Conservation (phyloP, 495 filamentous ascomycete species). For the Neurospora africana region DNA sequence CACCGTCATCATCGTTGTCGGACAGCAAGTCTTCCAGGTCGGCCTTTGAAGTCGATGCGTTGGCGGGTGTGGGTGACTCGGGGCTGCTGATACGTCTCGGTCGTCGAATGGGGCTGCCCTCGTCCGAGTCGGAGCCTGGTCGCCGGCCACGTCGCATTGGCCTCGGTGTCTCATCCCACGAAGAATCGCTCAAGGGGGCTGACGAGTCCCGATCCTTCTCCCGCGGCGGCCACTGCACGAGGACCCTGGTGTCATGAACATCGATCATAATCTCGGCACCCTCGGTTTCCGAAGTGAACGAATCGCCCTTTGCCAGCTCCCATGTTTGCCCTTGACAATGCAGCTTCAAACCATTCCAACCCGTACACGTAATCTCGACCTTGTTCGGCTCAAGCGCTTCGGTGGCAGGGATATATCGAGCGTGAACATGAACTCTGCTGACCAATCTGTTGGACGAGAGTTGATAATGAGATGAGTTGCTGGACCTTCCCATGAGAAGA, state of each 20-base stretch:
- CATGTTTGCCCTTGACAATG: slow-evolving; percentile 84
- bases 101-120: slow-evolving; percentile 60
- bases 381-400: slow-evolving; percentile 53
- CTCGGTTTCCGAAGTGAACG: slow-evolving; percentile 84
- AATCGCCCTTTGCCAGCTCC: slow-evolving; percentile 78
- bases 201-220: slow-evolving; percentile 50
- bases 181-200: slow-evolving; percentile 52
- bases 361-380: slow-evolving; percentile 79
- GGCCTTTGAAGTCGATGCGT: slow-evolving; percentile 17
- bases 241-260: slow-evolving; percentile 82
- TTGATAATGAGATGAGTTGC: slow-evolving; percentile 84
- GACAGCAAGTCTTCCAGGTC: slow-evolving; percentile 23
- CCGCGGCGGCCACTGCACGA: slow-evolving; percentile 72
- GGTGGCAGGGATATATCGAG: slow-evolving; percentile 61
- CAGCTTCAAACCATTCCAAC: slow-evolving; percentile 92
- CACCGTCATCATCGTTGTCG: slow-evolving; percentile 14
- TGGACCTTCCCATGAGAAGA: slow-evolving; percentile 80
- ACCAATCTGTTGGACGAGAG: slow-evolving; percentile 84
- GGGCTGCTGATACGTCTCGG: slow-evolving; percentile 54
- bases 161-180: slow-evolving; percentile 54
- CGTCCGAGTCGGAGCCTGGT: slow-evolving; percentile 22
- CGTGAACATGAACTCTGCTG: slow-evolving; percentile 85
- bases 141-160: slow-evolving; percentile 6
- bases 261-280: slow-evolving; percentile 89
- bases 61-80: slow-evolving; percentile 61